Evolutionary conservation across 169 alveolate species (phyloP).

Genomic region (Babesia microti): DNA sequence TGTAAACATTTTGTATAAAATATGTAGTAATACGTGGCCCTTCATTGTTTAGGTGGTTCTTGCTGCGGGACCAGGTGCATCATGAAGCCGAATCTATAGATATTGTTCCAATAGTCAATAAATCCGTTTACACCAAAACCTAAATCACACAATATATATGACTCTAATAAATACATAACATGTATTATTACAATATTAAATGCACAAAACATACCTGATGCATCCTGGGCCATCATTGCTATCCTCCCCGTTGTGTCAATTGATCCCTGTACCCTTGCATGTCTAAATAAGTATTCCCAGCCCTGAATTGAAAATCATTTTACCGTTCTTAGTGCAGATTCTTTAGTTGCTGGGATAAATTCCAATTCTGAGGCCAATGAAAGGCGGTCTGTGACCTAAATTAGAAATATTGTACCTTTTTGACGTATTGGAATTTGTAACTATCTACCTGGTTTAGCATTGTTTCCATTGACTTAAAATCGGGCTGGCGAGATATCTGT

Average conservation of each 20-base stretch:
- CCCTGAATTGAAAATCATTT: constrained; percentile 43
- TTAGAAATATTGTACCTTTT: constrained; percentile 33
- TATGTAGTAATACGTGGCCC: background rate
- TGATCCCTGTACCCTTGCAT: constrained; percentile 82
- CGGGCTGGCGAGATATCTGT: constrained; percentile 70
- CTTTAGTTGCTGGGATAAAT: constrained; percentile 56
- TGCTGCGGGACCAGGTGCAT: constrained; percentile 79
- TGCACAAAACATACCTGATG: constrained; percentile 22
- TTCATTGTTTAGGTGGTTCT: constrained; percentile 12
- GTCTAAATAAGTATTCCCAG: constrained; percentile 80
- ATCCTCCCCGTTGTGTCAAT: constrained; percentile 78
- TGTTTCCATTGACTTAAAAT: constrained; percentile 64
- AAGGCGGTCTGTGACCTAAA: constrained; percentile 67
- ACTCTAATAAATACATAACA: no score
- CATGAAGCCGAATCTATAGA: constrained; percentile 79
- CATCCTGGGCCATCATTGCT: constrained; percentile 77
- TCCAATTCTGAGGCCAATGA: constrained; percentile 80
- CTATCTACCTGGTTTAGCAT: constrained; percentile 56
- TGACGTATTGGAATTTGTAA: constrained; percentile 57
- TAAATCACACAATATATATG: no score
- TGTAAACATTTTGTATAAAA: background rate
- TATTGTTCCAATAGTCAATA: constrained; percentile 73
- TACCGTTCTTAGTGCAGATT: constrained; percentile 58
- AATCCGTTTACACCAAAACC: constrained; percentile 81
- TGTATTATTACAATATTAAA: background rate